Evolutionary conservation across 495 filamentous ascomycete genomes (phyloP).

Genomic region (Penicillium turbatum): DNA sequence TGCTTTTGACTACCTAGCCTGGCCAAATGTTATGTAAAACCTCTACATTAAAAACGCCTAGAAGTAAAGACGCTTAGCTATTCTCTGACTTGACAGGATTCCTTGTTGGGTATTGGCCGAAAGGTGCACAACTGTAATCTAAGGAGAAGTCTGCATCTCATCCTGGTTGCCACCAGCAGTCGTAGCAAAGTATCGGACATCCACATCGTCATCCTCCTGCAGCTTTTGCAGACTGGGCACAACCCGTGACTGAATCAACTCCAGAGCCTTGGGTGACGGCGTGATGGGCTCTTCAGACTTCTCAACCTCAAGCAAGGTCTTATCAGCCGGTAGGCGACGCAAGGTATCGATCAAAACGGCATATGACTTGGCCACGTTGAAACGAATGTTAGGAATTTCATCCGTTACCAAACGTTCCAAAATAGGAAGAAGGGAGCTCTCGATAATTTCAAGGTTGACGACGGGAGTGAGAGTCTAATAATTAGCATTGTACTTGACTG

Average conservation of each 20-base stretch:
- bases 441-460: constrained; percentile 85
- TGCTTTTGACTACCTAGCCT: constrained; percentile 20
- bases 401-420: constrained; percentile 87
- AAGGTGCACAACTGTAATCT: constrained; percentile 4
- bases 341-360: constrained; percentile 81
- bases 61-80: constrained; percentile 39
- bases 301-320: constrained; percentile 78
- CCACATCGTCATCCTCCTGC: constrained; percentile 93
- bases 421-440: constrained; percentile 91
- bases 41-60: constrained; percentile 45
- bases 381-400: constrained; percentile 97
- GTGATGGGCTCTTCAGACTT: constrained; percentile 61
- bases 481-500: constrained; percentile 28
- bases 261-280: constrained; percentile 67
- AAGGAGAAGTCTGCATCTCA: constrained; percentile 51
- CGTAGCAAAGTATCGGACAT: constrained; percentile 92
- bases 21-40: constrained; percentile 23
- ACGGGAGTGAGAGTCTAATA: constrained; percentile 84
- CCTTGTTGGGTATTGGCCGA: constrained; percentile 11
- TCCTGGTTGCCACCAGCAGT: constrained; percentile 54
- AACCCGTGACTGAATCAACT: constrained; percentile 82
- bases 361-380: constrained; percentile 99
- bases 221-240: constrained; percentile 90
- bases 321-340: constrained; percentile 80
- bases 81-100: constrained; percentile 38